These are phyloP conservation scores for Fusarium bulbicola DNA, from an alignment of 2,329 filamentous ascomycete species.

Conservation along the genomic window DNA sequence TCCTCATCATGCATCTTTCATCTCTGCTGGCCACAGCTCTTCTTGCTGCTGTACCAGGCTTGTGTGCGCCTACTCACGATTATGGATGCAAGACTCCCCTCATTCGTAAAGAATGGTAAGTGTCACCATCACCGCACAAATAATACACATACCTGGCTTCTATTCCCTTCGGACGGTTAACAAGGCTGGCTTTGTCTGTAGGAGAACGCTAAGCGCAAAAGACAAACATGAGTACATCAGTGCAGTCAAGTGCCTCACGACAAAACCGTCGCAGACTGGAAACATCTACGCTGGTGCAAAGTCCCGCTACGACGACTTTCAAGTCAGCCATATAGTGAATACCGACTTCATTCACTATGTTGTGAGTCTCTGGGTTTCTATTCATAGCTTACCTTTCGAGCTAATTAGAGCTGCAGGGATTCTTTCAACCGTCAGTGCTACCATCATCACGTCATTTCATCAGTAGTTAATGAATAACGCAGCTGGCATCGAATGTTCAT, in stretches of 20 bases:
- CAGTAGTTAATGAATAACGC: no score
- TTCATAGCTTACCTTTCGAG: no score
- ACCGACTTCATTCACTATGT: background rate
- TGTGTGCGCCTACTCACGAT: rapidly evolving
- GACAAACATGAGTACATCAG: background rate
- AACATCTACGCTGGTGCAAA: background rate
- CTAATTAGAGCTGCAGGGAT: background rate
- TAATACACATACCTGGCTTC: rapidly evolving
- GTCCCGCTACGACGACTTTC: background rate
- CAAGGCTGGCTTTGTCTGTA: background rate
- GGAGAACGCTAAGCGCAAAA: background rate
- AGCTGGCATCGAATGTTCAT: background rate
- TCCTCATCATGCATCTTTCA: rapidly evolving
- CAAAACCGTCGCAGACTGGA: rapidly evolving
- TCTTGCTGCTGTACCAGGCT: rapidly evolving
- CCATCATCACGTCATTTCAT: no score
- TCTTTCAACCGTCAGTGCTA: background rate
- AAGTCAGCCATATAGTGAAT: background rate
- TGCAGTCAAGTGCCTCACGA: background rate
- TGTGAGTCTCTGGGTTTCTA: background rate
- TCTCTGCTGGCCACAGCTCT: background rate
- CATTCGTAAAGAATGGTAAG: background rate
- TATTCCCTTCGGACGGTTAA: rapidly evolving
- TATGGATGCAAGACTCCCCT: background rate
- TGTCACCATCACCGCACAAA: rapidly evolving